Base-by-base conservation (phyloP, 1,139 yeast species). In the Blastobotrys ciferrii region DNA sequence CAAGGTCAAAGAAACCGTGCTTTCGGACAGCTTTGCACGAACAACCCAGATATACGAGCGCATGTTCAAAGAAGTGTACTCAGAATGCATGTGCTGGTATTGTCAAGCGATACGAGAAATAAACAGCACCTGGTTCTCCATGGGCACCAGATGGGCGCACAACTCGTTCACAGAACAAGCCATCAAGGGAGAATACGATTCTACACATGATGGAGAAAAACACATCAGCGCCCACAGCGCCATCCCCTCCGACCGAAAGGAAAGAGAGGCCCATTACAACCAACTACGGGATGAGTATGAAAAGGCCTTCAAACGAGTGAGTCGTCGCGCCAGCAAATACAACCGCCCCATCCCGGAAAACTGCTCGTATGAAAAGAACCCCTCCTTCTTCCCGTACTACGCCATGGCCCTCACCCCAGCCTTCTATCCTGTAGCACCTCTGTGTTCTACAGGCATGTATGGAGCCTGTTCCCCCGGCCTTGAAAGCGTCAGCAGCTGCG, bases 71-170 rank as follows among this genome's bases (percentile, higher is more conserved):
- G 62, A 61, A 38, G 63, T 64, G 2, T 67, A 68, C 43, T 59
- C 67, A 15, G 55, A 64, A 28, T 67, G 71, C 43, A 54, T 59
- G 45, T 67, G 71, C 42, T 59, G 63, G 62, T 66, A 62, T 45
- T 67, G 71, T 45, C 59, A 58, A 43, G 58, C 58, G 11, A 40
- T 56, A 20, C 52, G 61, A n/a, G 56, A 55, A 25, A 42, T 47
- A n/a, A 44, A 40, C 33, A 12, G 46, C 23, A 39, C 47, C 12
- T n/a, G 45, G 14, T 37, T 46, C 42, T 23, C 45, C 12, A 18
- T 39, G 40, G 14, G 32, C 13, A 31, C 14, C 42, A 19, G 32
- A 35, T 33, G 18, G 46, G 39, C 32, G 32, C 45, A 35, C 20
- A 32, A 45, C 13, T 38, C 40, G 14, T 46, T 48, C 19, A 32